Evolutionary conservation across 805 yeast genomes (phyloP), one percentile per base, ranked within the genome.

Genomic region (Hyphopichia homilentoma): DNA sequence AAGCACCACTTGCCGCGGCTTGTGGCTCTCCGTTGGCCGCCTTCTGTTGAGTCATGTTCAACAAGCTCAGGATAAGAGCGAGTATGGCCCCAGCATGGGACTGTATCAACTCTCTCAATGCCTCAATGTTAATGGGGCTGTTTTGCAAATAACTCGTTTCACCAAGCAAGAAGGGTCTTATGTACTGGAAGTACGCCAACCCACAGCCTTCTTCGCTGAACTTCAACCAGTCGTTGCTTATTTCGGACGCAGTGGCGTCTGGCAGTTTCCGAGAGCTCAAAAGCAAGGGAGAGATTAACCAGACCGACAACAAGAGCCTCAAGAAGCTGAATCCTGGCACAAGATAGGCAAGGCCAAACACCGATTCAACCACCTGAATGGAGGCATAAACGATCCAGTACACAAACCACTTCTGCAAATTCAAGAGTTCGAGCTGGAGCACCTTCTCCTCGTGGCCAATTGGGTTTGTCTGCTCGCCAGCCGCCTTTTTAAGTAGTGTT

Each of bases 371-470:
- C 8, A 59, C 43, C 1, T 59, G 54, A 6, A 63, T 44, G 26
- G 68, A 52, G 6, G 80, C 70, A 33, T 70, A 55, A 1, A 82
- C 77, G 8, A 81, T 64, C 95, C 95, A 86, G 56, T 83, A 63
- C 17, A 62, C 52, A 18, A 59, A 47, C 71, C 70, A 66, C 55
- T 70, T 61, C 40, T 66, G 64, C 25, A 61, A 42, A 5, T 49
- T 22, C 22, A 57, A 38, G 33, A 59, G 45, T 32, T 49, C 53
- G 17, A 31, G 30, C 33, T 52, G 58, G 29, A 57, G 32, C 3
- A 23, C n/a, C 31, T 40, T 35, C 18, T 44, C 46, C 9, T 42
- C 47, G 29, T 45, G 14, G 22, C 35, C 27, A 35, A 25, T 19
- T 24, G 33, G 25, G 21, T 33, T 21, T 19, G 40, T 25, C 12